These are phyloP conservation scores for Epichloe festucae DNA, from an alignment of 2,329 filamentous ascomycete genomes.

Conservation along the genomic window DNA sequence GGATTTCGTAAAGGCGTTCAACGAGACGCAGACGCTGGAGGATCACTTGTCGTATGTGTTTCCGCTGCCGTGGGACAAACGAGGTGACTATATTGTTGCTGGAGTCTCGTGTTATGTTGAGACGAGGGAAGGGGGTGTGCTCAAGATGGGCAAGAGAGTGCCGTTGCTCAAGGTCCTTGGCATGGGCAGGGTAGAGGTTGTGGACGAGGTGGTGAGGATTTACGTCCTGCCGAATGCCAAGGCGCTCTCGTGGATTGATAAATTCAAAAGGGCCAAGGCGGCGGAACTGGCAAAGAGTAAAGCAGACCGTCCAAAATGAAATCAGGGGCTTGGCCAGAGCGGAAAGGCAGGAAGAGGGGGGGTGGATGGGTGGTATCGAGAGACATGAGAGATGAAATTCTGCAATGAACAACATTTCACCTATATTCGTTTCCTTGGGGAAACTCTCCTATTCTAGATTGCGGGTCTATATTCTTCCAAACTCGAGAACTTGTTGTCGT, in stretches of 20 bases:
- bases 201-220: constrained; percentile 73
- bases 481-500: not conserved
- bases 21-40: constrained; percentile 59
- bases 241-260: constrained; percentile 63
- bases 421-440: no score
- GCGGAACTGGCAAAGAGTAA: constrained; percentile 24
- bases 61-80: constrained; percentile 73
- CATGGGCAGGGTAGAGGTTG: constrained; percentile 69
- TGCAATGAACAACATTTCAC: no score
- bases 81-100: constrained; percentile 49
- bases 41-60: constrained; percentile 79
- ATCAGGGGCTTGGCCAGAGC: not conserved
- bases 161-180: constrained; percentile 60
- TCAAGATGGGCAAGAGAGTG: constrained; percentile 84
- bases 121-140: constrained; percentile 66
- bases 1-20: constrained; percentile 83
- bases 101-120: constrained; percentile 83
- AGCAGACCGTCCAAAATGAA: not conserved
- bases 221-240: constrained; percentile 65
- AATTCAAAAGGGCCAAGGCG: constrained; percentile 67
- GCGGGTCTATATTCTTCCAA: no score
- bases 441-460: no score
- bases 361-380: not conserved
- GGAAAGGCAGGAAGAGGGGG: not conserved
- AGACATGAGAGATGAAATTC: not conserved